Base-by-base conservation (phyloP, 192 early-diverging fungal genomes). In the Podila epigama region DNA sequence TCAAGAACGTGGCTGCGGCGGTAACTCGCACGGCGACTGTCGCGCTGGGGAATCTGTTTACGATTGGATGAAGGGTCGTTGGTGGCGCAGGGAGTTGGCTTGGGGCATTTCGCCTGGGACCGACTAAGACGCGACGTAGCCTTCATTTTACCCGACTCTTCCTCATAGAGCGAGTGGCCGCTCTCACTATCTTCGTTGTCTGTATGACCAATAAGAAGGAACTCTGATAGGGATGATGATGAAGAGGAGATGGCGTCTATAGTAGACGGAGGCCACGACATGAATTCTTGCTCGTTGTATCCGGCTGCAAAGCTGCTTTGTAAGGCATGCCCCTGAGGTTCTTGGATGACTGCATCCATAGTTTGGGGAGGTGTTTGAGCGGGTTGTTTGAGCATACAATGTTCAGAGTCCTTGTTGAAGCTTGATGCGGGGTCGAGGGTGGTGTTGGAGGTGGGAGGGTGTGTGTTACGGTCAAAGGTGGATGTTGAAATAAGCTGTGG, bases 141-240 rank as follows among this genome's bases (percentile, higher is more conserved):
- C 32, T 16, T 4, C 1, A 18, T 7, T 4, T 57, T 18, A 20
- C 9, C 11, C 32, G 32, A 57, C 5, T n/a, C 18, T 9, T 34
- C n/a, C 1, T 32, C 55, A 59, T 39, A 48, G 28, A 63, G 39
- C 20, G 56, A 59, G 25, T 68, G 44, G 57, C 42, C 29, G 55
- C 64, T 66, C 32, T 22, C 65, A 16, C 63, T 67, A 22, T 67
- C 64, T 11, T 77, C 65, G 2, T 36, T 56, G 33, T 77, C 73
- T 15, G 63, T 60, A 25, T 68, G 73, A 11, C 73, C 73, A 54
- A 77, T 77, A 20, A 77, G 29, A 28, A 77, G 39, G 35, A 58
- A 77, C 15, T 77, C 73, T 1, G 64, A 75, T 6, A 75, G 54
- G n/a, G 70, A 72, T 2, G 71, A 75, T 13, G 71, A 62, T 5